These are phyloP conservation scores for Daldinia caldariorum DNA, from an alignment of 495 filamentous ascomycete species.

Conservation along the genomic window DNA sequence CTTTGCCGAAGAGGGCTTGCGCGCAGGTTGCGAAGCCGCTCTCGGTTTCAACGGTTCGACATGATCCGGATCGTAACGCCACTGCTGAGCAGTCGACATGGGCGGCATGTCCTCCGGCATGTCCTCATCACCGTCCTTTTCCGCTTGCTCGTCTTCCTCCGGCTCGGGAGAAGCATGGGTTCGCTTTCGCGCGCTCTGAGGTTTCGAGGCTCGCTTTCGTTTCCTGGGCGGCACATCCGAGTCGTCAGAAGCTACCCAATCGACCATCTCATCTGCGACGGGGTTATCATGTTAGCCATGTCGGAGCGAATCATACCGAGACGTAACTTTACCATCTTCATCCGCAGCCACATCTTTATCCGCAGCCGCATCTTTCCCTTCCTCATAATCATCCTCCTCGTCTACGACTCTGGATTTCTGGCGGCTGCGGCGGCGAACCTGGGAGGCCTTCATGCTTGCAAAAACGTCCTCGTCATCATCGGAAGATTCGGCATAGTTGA, in stretches of 20 bases:
- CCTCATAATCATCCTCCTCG: conserved; percentile 77
- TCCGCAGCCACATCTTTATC: conserved; percentile 67
- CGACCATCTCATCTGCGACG: conserved; percentile 72
- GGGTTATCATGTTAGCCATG: conserved; percentile 23
- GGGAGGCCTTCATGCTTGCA: conserved; percentile 52
- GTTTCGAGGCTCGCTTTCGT: conserved; percentile 69
- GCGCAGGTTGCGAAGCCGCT: conserved; percentile 48
- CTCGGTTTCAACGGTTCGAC: conserved; percentile 67
- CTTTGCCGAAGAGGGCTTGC: conserved; percentile 66
- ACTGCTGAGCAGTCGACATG: conserved; percentile 82
- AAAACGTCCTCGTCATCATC: conserved; percentile 70
- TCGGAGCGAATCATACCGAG: neutral
- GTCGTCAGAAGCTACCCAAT: conserved; percentile 89
- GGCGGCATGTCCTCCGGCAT: conserved; percentile 64
- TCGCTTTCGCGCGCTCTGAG: conserved; percentile 65
- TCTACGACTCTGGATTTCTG: conserved; percentile 51
- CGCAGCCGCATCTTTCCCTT: conserved; percentile 62
- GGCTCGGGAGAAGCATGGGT: conserved; percentile 57
- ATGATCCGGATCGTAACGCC: conserved; percentile 86
- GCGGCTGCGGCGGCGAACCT: conserved; percentile 47
- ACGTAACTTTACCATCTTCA: conserved; percentile 61
- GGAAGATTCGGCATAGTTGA: conserved; percentile 74
- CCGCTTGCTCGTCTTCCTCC: conserved; percentile 31
- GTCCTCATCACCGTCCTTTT: conserved; percentile 59
- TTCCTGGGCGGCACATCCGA: conserved; percentile 75